Evolutionary conservation across 257 asterid species (phyloP), one percentile per base, ranked within the genome.

Genomic region (Solanum etuberosum): DNA sequence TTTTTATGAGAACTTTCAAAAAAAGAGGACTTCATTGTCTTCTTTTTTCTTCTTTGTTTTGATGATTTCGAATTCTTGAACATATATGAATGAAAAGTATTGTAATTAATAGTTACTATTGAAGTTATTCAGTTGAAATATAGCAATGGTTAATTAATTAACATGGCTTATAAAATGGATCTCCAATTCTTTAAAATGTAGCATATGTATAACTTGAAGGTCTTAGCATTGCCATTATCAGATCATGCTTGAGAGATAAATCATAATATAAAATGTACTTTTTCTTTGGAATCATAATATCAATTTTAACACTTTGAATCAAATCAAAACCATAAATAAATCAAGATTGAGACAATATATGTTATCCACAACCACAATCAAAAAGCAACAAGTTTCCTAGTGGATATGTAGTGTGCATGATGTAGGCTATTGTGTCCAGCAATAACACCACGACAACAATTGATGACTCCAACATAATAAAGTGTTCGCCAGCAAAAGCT

Each of bases 281-380:
- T 54, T 20, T 51, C 23, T 7, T 54, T 54, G 25, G 20, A 54
- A 54, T 54, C 25, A 54, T 54, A 54, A 54, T 54, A 20, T 20
- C 0, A 54, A 54, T 20, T 54, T 2, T 0, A 12, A 43, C 0
- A n/a, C 3, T 16, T 51, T 0, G 0, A 57, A 57, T 57, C 27
- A 4, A 21, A 7, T n/a, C 8, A 63, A 63, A n/a, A n/a, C 4
- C n/a, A n/a, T 10, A 63, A n/a, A n/a, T 4, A 10, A 63, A n/a
- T 11, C n/a, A 63, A 0, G 1, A n/a, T 16, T 0, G 1, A 10
- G 2, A 63, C 1, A 61, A 4, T n/a, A 65, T n/a, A 12, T 25
- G 57, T 37, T 38, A 74, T 77, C 3, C 37, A 7, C 9, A 7
- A 25, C 57, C 34, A 27, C 83, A 76, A n/a, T 5, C 1, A 15